Conservation (phyloP, 1,284 basidiomycete species). For the Cutaneotrichosporon sp. region DNA sequence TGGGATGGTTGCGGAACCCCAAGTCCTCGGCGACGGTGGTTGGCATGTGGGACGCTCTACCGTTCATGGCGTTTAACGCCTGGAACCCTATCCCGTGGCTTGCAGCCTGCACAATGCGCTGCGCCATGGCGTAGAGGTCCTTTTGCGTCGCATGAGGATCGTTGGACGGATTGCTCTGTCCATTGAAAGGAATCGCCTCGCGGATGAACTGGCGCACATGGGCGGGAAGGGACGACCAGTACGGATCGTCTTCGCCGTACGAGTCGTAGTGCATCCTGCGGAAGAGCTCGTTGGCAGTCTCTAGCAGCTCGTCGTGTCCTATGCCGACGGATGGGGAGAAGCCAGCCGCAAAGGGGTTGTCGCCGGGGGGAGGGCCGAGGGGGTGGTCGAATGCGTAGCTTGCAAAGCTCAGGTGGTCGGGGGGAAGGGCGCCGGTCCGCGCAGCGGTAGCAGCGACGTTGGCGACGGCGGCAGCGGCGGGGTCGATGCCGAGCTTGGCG, state of each 20-base stretch:
- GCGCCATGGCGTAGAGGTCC: conserved; percentile 67
- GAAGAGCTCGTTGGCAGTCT: conserved; percentile 54
- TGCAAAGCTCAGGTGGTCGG: conserved; percentile 24
- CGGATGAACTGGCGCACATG: conserved; percentile 62
- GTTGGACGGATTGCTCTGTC: conserved; percentile 33
- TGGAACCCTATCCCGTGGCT: conserved; percentile 59
- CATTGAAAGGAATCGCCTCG: conserved; percentile 58
- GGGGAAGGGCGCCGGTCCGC: conserved; percentile 2
- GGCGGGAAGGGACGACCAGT: conserved; percentile 61
- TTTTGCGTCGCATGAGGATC: conserved; percentile 43
- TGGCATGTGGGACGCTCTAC: conserved; percentile 35
- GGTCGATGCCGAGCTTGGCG: conserved; percentile 2
- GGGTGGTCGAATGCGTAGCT: conserved; percentile 23
- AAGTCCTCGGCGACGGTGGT: conserved; percentile 55
- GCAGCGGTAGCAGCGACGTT: conserved; percentile 3
- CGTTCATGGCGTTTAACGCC: conserved; percentile 37
- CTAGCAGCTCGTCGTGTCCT: conserved; percentile 53
- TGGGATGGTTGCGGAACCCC: conserved; percentile 58
- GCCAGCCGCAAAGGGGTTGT: conserved; percentile 34
- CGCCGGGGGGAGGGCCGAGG: conserved; percentile 16
- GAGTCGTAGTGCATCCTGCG: conserved; percentile 54
- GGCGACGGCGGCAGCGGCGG: conserved; percentile 1
- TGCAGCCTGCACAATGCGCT: conserved; percentile 61
- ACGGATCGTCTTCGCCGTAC: conserved; percentile 59
- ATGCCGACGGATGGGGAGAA: conserved; percentile 44